Evolutionary conservation across 768 basidiomycete genomes (phyloP), one percentile per base, ranked within the genome.

Genomic region (Hericium coralloides): DNA sequence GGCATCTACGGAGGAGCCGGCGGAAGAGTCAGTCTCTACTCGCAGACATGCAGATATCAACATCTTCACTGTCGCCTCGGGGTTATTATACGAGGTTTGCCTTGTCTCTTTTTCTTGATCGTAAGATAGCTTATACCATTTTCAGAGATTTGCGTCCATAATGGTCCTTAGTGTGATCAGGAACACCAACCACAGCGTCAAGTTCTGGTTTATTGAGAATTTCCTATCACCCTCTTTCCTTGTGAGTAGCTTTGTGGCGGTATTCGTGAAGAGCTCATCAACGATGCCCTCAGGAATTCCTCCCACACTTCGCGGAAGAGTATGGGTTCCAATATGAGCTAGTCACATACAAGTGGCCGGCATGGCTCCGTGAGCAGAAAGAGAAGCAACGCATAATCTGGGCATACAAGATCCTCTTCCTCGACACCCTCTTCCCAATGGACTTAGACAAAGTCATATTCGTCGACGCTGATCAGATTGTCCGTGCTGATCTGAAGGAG

Each of bases 171-270:
- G 93, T 63, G 97, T 99, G 36, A 76, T 98, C 61, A 85, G 86
- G 41, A 95, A 98, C 66, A 98, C 97, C 17, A 85, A 93, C 18
- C 89, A 87, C 65, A 88, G 84, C 25, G 95, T 99, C 70, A 99
- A 99, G 70, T 99, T 98, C 73, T 98, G 97, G 97, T 98, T 98
- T 72, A 98, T 99, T 61, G 91, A 97, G 69, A 98, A 99, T 73
- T 99, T 99, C 80, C 79, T 98, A 14, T 98, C 95, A 0, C 97
- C 95, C 0, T 89, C 94, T 0, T 99, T 99, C 81, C 72, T 98
- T 58, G 93, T 92, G 63, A 64, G 82, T 74, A 8, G 3, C 49
- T 37, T 36, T 59, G 14, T 22, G 17, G 37, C 17, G 15, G 7
- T n/a, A 4, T 9, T 14, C 56, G 39, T 10, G 14, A 55, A 2